Evolutionary conservation across 805 yeast species (phyloP), one percentile per base, ranked within the genome.

Genomic region (Teunomyces pallodes): DNA sequence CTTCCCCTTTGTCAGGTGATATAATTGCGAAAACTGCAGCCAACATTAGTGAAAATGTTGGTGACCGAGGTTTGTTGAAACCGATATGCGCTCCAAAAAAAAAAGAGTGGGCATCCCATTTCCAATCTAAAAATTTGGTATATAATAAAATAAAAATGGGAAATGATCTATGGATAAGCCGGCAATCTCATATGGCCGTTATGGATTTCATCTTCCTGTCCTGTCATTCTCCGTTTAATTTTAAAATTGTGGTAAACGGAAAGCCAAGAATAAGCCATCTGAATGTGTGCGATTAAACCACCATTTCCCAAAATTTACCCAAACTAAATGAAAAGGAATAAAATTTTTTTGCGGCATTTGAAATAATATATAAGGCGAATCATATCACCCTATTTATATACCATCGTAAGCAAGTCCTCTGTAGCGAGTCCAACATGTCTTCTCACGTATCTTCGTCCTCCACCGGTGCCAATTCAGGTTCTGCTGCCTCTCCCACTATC

Each of bases 401-500:
- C 30, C 14, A 9, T 40, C 14, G 33, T 40, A 40, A 30, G 43
- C 35, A n/a, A 20, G 36, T 35, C 27, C 13, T 35, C 10, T 42
- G 35, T 20, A 20, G 24, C n/a, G 44, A 24, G 46, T 30, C 26
- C 47, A 13, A 10, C 33, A 38, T 45, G 33, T 44, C 35, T 20
- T 45, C 43, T 10, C 42, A 45, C 27, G 47, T 45, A 13, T 36
- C 48, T 12, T 43, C 50, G 10, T 33, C 50, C 13, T 35, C 51
- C 13, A 30, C 49, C 33, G 45, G 47, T 9, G 38, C 50, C 35
- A 29, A 43, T 10, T 32, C 27, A 10, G 46, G 49, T 26, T 33
- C 43, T 30, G 33, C 35, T 8, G 24, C 47, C 41, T n/a, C 39
- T 24, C 24, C 50, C 28, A 28, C 55, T 12, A 36, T 54, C 45